phyloP scores from a whole-genome alignment of 768 basidiomycete genomes.

The Auricularia cornea region DNA sequence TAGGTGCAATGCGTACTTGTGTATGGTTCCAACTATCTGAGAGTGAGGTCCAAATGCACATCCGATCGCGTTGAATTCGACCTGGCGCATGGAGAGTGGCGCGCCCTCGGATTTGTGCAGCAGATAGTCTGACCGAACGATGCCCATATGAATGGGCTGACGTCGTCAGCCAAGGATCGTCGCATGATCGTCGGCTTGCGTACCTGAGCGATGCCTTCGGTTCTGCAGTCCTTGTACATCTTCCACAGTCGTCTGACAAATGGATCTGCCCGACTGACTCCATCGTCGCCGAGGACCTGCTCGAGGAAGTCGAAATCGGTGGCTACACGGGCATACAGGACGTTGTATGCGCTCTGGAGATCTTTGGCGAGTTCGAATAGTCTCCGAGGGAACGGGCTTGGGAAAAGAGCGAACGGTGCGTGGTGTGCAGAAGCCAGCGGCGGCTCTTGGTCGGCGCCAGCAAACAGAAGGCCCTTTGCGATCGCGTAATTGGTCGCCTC shows the following conservation, averaged over 20 bases:
- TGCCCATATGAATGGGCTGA: slow-evolving; percentile 76
- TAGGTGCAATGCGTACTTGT: slow-evolving; percentile 44
- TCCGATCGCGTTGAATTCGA: slow-evolving; percentile 97
- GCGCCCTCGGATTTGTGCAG: slow-evolving; percentile 46
- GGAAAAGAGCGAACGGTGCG: slow-evolving; percentile 83
- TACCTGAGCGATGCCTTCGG: slow-evolving; percentile 54
- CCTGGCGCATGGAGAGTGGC: slow-evolving; percentile 72
- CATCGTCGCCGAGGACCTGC: slow-evolving; percentile 67
- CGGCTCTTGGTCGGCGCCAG: slow-evolving; percentile 28
- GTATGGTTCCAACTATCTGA: slow-evolving; percentile 56
- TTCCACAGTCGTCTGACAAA: slow-evolving; percentile 84
- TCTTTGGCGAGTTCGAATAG: slow-evolving; percentile 57
- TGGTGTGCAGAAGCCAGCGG: slow-evolving; percentile 64
- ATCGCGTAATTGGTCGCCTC: slow-evolving; percentile 78
- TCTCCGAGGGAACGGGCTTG: slow-evolving; percentile 71
- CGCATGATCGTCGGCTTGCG: slow-evolving; percentile 5
- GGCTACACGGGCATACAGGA: slow-evolving; percentile 77
- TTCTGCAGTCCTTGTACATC: slow-evolving; percentile 71
- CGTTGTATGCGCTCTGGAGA: slow-evolving; percentile 75
- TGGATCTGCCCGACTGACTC: slow-evolving; percentile 74
- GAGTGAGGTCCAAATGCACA: slow-evolving; percentile 82
- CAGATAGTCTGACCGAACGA: slow-evolving; percentile 94
- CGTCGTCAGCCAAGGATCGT: background rate
- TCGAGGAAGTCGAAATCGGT: slow-evolving; percentile 76
- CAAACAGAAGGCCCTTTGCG: slow-evolving; percentile 73